phyloP scores from a whole-genome alignment of 1,284 basidiomycete genomes.

The Ceratobasidium sp. region DNA sequence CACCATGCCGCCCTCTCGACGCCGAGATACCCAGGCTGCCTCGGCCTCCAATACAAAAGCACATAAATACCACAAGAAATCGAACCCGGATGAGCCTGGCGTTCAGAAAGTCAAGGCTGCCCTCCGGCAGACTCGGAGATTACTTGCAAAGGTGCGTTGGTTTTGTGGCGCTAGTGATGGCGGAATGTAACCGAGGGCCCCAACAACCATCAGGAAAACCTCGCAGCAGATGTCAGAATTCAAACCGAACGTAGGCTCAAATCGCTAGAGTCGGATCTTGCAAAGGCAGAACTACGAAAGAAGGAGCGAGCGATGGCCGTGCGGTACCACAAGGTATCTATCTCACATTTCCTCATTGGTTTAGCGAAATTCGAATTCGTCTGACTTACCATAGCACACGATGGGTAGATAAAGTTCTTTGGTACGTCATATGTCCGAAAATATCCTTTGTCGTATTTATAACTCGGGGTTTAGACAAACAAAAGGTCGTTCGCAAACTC shows the following conservation, averaged over 20 bases:
- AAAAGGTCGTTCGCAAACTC: slow-evolving; percentile 79
- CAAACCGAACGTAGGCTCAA: slow-evolving; percentile 77
- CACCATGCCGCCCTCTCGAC: slow-evolving; percentile 29
- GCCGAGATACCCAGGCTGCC: slow-evolving; percentile 3
- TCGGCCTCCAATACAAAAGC: background rate
- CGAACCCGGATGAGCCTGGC: slow-evolving; percentile 26
- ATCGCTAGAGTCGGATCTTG: slow-evolving; percentile 76
- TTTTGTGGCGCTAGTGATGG: background rate
- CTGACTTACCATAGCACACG: slow-evolving; percentile 29
- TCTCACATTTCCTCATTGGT: slow-evolving; percentile 37
- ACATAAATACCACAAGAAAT: slow-evolving; percentile 10
- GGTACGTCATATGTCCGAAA: slow-evolving; percentile 59
- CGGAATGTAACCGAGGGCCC: slow-evolving; percentile 10
- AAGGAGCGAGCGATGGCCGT: slow-evolving; percentile 76
- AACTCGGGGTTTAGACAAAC: slow-evolving; percentile 64
- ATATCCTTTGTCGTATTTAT: background rate
- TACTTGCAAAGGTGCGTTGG: slow-evolving; percentile 72
- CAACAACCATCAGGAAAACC: slow-evolving; percentile 60
- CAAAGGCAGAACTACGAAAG: slow-evolving; percentile 60
- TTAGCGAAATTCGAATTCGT: slow-evolving; percentile 14
- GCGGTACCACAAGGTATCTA: slow-evolving; percentile 78
- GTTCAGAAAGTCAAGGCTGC: slow-evolving; percentile 77
- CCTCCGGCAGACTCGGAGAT: slow-evolving; percentile 75
- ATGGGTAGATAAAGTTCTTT: slow-evolving; percentile 75
- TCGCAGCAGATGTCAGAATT: slow-evolving; percentile 79